Percentiles rank a stretch among this genome's conserved stretches.
Evolutionary conservation across 1,284 basidiomycete species (phyloP).

Genomic region (Sphagnurus paluster): DNA sequence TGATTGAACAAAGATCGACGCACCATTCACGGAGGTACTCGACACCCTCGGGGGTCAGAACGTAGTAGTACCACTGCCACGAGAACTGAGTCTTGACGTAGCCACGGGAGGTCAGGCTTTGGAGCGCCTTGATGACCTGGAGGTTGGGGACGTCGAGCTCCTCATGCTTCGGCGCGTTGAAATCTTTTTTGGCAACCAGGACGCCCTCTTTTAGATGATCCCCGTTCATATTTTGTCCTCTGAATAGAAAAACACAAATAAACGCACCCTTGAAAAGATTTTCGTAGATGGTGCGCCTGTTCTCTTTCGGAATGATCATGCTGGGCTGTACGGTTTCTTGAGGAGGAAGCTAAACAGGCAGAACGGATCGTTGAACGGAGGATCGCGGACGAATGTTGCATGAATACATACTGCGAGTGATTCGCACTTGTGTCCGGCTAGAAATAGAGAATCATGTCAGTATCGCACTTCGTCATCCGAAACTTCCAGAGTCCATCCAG

Average conservation of each 20-base stretch:
- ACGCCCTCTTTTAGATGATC: slow-evolving; percentile 77
- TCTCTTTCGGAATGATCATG: slow-evolving; percentile 87
- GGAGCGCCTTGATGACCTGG: slow-evolving; percentile 98
- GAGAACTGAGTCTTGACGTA: slow-evolving; percentile 98
- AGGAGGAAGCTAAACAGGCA: slow-evolving; percentile 38
- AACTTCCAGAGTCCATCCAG: slow-evolving; percentile 34
- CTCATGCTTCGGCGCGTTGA: slow-evolving; percentile 95
- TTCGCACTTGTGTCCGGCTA: slow-evolving; percentile 40
- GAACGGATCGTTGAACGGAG: not conserved
- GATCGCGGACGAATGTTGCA: not conserved
- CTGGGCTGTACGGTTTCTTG: slow-evolving; percentile 48
- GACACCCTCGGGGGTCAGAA: slow-evolving; percentile 91
- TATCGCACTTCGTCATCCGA: slow-evolving; percentile 36
- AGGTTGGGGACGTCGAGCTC: slow-evolving; percentile 97
- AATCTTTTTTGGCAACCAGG: slow-evolving; percentile 99
- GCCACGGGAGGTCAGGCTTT: slow-evolving; percentile 94
- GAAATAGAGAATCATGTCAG: slow-evolving; percentile 20
- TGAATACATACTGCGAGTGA: slow-evolving; percentile 38
- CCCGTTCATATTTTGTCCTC: not conserved
- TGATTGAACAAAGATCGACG: slow-evolving; percentile 26
- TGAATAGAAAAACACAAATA: not conserved
- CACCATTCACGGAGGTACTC: slow-evolving; percentile 94
- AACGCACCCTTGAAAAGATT: slow-evolving; percentile 94
- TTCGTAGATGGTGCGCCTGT: slow-evolving; percentile 90
- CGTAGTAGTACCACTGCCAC: slow-evolving; percentile 96